Base-by-base conservation (phyloP, 176 grass and related monocot species). In the Typha latifolia region DNA sequence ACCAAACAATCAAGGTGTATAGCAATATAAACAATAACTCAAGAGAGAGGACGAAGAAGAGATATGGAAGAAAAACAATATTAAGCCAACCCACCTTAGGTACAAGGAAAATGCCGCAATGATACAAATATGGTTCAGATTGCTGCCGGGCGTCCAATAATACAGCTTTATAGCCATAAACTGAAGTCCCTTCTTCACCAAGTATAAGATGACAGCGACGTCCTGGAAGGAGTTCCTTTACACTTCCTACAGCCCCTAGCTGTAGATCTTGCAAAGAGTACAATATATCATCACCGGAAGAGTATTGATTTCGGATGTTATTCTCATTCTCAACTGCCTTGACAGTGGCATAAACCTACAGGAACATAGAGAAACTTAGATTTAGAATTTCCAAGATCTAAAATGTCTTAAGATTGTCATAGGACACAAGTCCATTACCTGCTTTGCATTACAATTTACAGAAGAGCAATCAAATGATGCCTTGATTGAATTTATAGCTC, bases 101-200 rank as follows among this genome's bases (percentile, higher is more conserved):
- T 61, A 89, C 85, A 50, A 97, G 91, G 78, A 97, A 92, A 84
- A 97, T 76, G 47, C 85, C 93, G 74, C 85, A 92, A n/a, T 77
- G 83, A 32, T 92, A 97, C 23, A 66, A 62, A 74, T 90, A 90
- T 72, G 70, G 77, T 62, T 84, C 88, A 3, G 63, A 76, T 82
- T 72, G 78, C 62, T 81, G 84, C 69, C 84, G 75, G 64, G 93
- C 72, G 57, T 97, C 93, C 81, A 97, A 74, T 49, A 97, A 69
- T 53, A 87, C 69, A 63, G 88, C 83, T 80, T 92, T 92, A 69
- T 92, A 97, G 56, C 75, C 73, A 76, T 80, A 92, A 20, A 92
- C 57, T 49, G 88, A 97, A 49, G 22, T 80, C 69, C 81, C 85
- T 53, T 90, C 80, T 80, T 92, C 85, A 65, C 88, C 93, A 55